A percentile compares a stretch with the other conserved stretches of the same genome.
Evolutionary conservation across 2,329 filamentous ascomycete species (phyloP).

Genomic region (Stachybotrys elegans): DNA sequence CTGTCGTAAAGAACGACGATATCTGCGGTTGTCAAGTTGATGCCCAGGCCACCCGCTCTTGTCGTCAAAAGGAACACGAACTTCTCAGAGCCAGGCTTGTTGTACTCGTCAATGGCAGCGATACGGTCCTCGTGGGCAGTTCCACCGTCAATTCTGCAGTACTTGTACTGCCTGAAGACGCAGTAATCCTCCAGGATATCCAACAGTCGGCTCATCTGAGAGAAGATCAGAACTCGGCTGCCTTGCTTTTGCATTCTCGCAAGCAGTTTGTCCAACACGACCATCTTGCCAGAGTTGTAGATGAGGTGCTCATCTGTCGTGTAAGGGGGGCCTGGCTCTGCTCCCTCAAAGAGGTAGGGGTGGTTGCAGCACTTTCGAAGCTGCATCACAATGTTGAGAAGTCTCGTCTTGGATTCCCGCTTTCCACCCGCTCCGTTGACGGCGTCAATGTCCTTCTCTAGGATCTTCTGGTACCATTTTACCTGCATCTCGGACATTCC

Average conservation of each 20-base stretch:
- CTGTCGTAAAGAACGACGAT: slow-evolving; percentile 97
- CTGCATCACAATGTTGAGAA: slow-evolving; percentile 99
- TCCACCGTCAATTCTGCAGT: slow-evolving; percentile 94
- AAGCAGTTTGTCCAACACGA: slow-evolving; percentile 88
- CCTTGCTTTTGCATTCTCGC: slow-evolving; percentile 78
- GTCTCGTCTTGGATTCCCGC: slow-evolving; percentile 92
- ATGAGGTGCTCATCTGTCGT: slow-evolving; percentile 96
- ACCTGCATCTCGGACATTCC: slow-evolving; percentile 99
- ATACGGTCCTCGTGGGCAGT: slow-evolving; percentile 98
- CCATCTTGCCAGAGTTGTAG: slow-evolving; percentile 94
- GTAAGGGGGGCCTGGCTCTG: slow-evolving; percentile 93
- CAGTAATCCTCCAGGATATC: slow-evolving; percentile 99
- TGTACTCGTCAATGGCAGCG: slow-evolving; percentile 96
- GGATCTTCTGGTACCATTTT: slow-evolving; percentile 98
- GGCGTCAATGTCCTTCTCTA: slow-evolving; percentile 98
- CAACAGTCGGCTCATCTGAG: slow-evolving; percentile 95
- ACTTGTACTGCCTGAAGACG: slow-evolving; percentile 89
- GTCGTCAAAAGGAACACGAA: slow-evolving; percentile 96
- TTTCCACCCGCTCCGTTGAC: slow-evolving; percentile 96
- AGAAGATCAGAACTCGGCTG: slow-evolving; percentile 96
- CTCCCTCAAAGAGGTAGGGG: slow-evolving; percentile 95
- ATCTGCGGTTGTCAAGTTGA: slow-evolving; percentile 92
- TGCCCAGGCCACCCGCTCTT: slow-evolving; percentile 89
- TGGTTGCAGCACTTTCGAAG: slow-evolving; percentile 98
- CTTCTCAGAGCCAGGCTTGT: slow-evolving; percentile 90